Evolutionary conservation across 805 yeast genomes (phyloP).

Genomic region (Starmera caribaea): DNA sequence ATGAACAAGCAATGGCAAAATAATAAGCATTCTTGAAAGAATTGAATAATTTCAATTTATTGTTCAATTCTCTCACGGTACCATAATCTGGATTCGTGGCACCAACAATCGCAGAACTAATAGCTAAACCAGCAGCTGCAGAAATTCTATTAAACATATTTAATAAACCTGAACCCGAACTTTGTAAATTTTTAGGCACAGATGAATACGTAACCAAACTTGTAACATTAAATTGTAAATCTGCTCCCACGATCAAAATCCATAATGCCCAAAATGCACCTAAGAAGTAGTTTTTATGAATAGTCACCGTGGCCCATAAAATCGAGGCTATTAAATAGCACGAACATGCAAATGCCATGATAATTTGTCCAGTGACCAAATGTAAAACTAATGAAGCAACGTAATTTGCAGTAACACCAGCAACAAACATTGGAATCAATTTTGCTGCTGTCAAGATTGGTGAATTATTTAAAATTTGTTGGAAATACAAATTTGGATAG

Average conservation of each 20-base stretch:
- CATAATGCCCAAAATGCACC: conserved; percentile 36
- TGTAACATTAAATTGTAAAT: conserved; percentile 34
- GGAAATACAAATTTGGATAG: conserved; percentile 34
- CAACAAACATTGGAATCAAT: conserved; percentile 32
- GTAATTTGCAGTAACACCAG: conserved; percentile 32
- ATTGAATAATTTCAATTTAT: conserved; percentile 19
- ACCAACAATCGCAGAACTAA: conserved; percentile 29
- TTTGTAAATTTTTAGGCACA: conserved; percentile 28
- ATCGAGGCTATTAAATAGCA: background rate
- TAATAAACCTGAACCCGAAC: conserved; percentile 39
- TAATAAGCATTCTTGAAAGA: conserved; percentile 21
- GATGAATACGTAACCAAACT: conserved; percentile 33
- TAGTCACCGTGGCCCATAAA: conserved; percentile 27
- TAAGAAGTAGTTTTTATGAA: conserved; percentile 28
- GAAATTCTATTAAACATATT: conserved; percentile 34
- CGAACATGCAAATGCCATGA: background rate
- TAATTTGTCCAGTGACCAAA: conserved; percentile 29
- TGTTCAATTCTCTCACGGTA: conserved; percentile 12
- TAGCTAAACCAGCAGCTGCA: conserved; percentile 32
- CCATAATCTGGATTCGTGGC: conserved; percentile 24
- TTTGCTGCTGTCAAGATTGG: conserved; percentile 35
- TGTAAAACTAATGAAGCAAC: conserved; percentile 39
- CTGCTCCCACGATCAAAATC: conserved; percentile 36
- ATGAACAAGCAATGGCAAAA: background rate
- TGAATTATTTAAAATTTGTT: conserved; percentile 25